Base-by-base conservation (phyloP, 2,329 filamentous ascomycete species). In the Aspergillus sp. region DNA sequence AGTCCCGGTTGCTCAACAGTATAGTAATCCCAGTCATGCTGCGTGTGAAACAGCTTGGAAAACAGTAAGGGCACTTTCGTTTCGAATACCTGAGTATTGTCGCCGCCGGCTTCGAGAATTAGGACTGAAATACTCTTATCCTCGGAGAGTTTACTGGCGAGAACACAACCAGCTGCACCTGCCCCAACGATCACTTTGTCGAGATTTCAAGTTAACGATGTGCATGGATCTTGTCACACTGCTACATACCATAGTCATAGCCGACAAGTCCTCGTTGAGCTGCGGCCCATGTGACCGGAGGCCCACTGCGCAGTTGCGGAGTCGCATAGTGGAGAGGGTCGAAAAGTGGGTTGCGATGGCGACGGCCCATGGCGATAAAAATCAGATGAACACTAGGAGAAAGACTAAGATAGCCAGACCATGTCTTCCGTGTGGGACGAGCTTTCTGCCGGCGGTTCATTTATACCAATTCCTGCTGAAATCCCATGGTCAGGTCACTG, bases 21-120 rank as follows among this genome's bases (percentile, higher is more conserved):
- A 19, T 55, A 55, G 38, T 59, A 59, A 19, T 59, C 40, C 57
- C 57, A 59, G 26, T 59, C 57, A 52, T 59, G 50, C 26, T 55
- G 36, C 6, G 35, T 45, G 20, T 59, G 57, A 19, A 57, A 54
- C 3, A 59, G 44, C 20, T 59, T 55, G 3, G 46, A 10, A 40
- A 55, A 59, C 19, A 55, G 30, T 16, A 59, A 32, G 8, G 57
- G 57, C 2, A 55, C 49, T 26, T 59, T 57, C 16, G 41, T 41
- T 33, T 57, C 57, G 2, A 53, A 45, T 8, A 59, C 48, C n/a
- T 51, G 53, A 4, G 38, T 38, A 33, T 59, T 51, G 49, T 59
- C 55, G 4, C 56, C 56, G 16, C 56, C 58, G 5, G 56, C 58
- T 33, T 60, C 58, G 8, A 59, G 49, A 13, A 60, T 38, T n/a